A percentile compares a stretch with the other conserved stretches of the same genome.
Conservation (phyloP, 371 early-diverging fungal genomes). For the Mortierella sp. region DNA sequence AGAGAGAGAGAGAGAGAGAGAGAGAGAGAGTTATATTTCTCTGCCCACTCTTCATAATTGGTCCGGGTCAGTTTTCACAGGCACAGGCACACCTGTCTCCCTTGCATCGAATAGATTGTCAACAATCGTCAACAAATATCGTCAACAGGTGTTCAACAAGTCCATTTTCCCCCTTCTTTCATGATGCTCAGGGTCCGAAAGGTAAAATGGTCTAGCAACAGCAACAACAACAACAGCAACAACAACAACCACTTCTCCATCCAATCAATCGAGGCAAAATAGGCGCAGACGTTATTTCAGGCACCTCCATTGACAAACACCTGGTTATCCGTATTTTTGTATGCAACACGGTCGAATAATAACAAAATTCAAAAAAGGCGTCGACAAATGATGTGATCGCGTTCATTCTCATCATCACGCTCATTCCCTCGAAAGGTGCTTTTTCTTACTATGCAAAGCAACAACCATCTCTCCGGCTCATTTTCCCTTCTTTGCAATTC, state of each 20-base stretch:
- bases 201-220: background rate
- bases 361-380: background rate
- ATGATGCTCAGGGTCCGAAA: background rate
- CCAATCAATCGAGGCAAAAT: background rate
- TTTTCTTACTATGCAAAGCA: background rate
- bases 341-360: background rate
- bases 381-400: background rate
- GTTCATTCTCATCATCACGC: background rate
- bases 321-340: background rate
- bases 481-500: background rate
- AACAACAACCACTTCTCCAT: background rate
- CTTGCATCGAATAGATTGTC: conserved; percentile 5
- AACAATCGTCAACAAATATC: background rate
- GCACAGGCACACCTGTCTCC: background rate
- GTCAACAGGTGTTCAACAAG: background rate
- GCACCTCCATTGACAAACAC: background rate
- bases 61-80: background rate
- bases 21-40: no score
- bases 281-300: background rate
- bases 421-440: background rate
- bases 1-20: no score
- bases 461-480: background rate
- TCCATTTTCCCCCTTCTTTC: background rate
- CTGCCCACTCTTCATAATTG: background rate
- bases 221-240: background rate